Evolutionary conservation across 176 grass and related monocot genomes (phyloP).

Genomic region (Alopecurus myosuroides): DNA sequence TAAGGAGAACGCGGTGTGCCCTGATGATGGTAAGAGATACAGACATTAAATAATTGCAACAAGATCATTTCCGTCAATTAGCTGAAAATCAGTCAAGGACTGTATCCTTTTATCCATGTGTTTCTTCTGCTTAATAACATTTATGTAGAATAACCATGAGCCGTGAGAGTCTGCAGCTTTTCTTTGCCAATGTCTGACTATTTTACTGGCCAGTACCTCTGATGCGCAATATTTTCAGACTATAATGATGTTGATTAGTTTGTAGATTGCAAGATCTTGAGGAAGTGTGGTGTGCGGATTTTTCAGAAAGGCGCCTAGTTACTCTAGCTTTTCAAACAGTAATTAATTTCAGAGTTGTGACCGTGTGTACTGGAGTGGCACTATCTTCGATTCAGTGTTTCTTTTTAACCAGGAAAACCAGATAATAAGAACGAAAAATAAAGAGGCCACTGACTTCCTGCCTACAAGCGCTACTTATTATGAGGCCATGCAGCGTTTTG

Average conservation of each 20-base stretch:
- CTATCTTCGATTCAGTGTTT: too few relatives aligned
- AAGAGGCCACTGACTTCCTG: too few relatives aligned
- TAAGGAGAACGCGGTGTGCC: not conserved
- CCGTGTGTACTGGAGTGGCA: too few relatives aligned
- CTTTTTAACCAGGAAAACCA: too few relatives aligned
- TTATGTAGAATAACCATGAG: not conserved
- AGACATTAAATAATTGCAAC: too few relatives aligned
- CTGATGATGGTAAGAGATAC: too few relatives aligned
- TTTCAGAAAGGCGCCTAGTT: not conserved
- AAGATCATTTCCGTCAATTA: too few relatives aligned
- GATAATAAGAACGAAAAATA: too few relatives aligned
- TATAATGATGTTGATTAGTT: not conserved
- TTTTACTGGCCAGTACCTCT: not conserved
- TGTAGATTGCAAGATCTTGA: not conserved
- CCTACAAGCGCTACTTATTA: too few relatives aligned
- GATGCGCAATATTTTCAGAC: not conserved
- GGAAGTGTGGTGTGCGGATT: not conserved
- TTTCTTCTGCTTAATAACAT: not conserved
- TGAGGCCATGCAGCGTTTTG: too few relatives aligned
- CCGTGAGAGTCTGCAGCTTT: not conserved
- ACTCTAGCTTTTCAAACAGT: not conserved
- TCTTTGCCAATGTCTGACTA: not conserved
- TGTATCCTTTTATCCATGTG: not conserved
- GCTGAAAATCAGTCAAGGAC: too few relatives aligned
- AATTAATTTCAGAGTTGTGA: too few relatives aligned